These are phyloP conservation scores for Aspergillus spinulosporus DNA, from an alignment of 2,329 filamentous ascomycete genomes.

Conservation along the genomic window DNA sequence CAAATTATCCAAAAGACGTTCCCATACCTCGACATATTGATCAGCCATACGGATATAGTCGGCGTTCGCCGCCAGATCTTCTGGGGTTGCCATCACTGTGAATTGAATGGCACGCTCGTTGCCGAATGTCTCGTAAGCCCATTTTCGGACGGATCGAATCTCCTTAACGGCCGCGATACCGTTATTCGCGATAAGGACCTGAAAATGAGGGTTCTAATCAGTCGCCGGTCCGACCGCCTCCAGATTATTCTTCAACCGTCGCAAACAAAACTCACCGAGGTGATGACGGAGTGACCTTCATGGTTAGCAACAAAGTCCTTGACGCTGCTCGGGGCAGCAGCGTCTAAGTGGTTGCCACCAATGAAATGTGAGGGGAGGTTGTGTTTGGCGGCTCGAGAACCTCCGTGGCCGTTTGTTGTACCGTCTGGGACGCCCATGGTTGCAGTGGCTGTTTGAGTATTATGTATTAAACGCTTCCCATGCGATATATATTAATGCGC, in stretches of 20 bases:
- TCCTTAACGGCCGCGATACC: conserved; percentile 99
- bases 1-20: background rate
- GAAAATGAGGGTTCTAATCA: conserved; percentile 11
- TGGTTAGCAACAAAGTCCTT: conserved; percentile 93
- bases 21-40: conserved; percentile 84
- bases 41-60: conserved; percentile 99
- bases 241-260: background rate
- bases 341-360: conserved; percentile 83
- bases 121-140: conserved; percentile 99
- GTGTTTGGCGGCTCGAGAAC: conserved; percentile 76
- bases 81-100: conserved; percentile 98
- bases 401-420: conserved; percentile 54
- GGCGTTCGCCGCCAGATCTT: conserved; percentile 95
- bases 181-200: conserved; percentile 99
- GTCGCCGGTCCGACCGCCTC: background rate
- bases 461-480: conserved; percentile 30
- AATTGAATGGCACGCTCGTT: conserved; percentile 98
- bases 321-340: conserved; percentile 79
- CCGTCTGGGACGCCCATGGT: conserved; percentile 46
- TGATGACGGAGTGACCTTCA: conserved; percentile 97
- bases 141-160: conserved; percentile 98
- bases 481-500: conserved; percentile 22
- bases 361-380: conserved; percentile 91
- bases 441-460: conserved; percentile 23
- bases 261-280: conserved; percentile 70